phyloP scores from a whole-genome alignment of 1,284 basidiomycete species.

The Puccinia hordei region DNA sequence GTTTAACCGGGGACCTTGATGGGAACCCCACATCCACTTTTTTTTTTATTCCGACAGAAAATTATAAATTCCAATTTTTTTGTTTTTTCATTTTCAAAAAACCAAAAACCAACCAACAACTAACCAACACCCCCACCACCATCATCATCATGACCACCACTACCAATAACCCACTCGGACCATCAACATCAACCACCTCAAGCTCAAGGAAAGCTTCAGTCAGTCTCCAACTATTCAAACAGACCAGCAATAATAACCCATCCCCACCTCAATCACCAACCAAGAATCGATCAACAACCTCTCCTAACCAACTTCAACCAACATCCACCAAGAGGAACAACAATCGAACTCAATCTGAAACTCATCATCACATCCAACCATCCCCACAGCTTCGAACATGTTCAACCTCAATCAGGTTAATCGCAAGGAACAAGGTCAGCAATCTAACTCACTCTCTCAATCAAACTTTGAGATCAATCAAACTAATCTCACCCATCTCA shows the following conservation, averaged over 20 bases:
- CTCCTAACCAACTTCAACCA: background rate
- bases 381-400: constrained; percentile 17
- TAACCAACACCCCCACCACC: no score
- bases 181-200: background rate
- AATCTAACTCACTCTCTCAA: background rate
- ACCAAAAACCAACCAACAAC: no score
- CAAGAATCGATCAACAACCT: background rate
- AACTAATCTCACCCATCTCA: background rate
- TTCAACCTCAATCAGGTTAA: background rate
- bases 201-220: constrained; percentile 28
- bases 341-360: background rate
- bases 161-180: no score
- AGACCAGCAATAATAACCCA: constrained; percentile 11
- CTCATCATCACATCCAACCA: background rate
- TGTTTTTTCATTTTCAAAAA: no score
- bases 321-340: background rate
- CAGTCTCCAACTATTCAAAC: constrained; percentile 43
- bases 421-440: constrained; percentile 13
- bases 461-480: background rate
- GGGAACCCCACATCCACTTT: no score
- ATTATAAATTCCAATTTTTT: no score
- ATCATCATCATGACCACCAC: no score
- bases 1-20: no score
- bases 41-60: no score
- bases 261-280: background rate